Base-by-base conservation (phyloP, 306 rosid species). In the Prunus kanzakura region DNA sequence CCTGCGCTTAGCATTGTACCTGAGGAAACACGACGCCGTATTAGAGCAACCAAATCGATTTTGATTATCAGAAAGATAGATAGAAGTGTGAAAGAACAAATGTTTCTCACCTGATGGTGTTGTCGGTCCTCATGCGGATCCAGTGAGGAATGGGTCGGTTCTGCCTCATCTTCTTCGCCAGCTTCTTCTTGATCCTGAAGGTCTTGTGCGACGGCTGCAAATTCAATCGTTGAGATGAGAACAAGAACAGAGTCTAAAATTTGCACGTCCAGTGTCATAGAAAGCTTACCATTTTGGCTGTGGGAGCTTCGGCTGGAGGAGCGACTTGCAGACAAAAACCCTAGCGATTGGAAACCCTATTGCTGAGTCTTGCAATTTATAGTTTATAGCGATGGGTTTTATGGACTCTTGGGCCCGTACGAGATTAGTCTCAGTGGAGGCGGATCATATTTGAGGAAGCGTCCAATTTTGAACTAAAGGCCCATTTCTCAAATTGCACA, bases 91-190 rank as follows among this genome's bases (percentile, higher is more conserved):
- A 54, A 71, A 52, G 23, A 70, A 50, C 9, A 16, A 70, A 14
- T 6, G 29, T 13, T 10, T 41, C 72, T 45, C 0, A 88, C 93
- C 97, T 84, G 79, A 91, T 89, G 74, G 97, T 91, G 80, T 91
- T 91, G 80, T 91, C 97, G 11, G 97, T 91, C 83, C 97, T 84
- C 83, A 89, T 81, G 11, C 94, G 91, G 80, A 91, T 91, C 97
- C 97, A 91, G 84, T 87, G 91, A 58, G 94, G 97, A 54, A 91
- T 91, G 6, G 97, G 97, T 83, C 96, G 81, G 81, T 89, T 91
- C 89, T 91, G 97, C 87, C 97, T 86, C 97, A 91, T 91, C 93
- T 91, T 91, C 97, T 91, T 91, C 70, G 89, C 94, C 8, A 91
- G 91, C 91, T 91, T 91, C 91, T 89, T 91, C 97, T 91, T 91